These are phyloP conservation scores for Dendrobium huoshanense DNA, from an alignment of 106 monocot genomes.

Conservation along the genomic window DNA sequence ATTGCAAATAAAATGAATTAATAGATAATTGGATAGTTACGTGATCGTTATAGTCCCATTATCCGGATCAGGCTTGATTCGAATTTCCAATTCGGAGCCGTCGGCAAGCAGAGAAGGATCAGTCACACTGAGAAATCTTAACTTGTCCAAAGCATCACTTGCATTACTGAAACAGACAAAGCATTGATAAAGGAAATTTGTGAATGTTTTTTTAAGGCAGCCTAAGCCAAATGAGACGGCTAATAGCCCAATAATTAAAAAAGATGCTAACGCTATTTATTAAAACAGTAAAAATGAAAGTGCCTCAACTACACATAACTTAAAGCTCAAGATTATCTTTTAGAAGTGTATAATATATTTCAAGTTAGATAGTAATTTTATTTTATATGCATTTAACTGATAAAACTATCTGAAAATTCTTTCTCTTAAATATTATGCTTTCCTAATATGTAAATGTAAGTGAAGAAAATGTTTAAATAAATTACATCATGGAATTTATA, in stretches of 20 bases:
- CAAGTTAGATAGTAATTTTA: not conserved
- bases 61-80: slow-evolving; percentile 89
- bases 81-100: slow-evolving; percentile 74
- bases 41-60: slow-evolving; percentile 85
- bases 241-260: not conserved
- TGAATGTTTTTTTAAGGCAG: not conserved
- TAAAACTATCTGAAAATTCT: not conserved
- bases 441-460: no score
- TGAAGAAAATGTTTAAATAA: no score
- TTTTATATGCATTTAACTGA: not conserved
- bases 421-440: no score
- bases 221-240: not conserved
- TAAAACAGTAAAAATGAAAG: not conserved
- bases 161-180: slow-evolving; percentile 69
- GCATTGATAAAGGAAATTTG: not conserved
- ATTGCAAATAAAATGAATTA: not conserved
- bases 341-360: not conserved
- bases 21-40: slow-evolving; percentile 16
- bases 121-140: slow-evolving; percentile 92
- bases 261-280: not conserved
- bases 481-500: no score
- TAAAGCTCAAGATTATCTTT: not conserved
- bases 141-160: slow-evolving; percentile 94
- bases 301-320: not conserved
- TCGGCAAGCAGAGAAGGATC: slow-evolving; percentile 80